phyloP scores from a whole-genome alignment of 306 rosid species.

The Quercus berberidifolia region DNA sequence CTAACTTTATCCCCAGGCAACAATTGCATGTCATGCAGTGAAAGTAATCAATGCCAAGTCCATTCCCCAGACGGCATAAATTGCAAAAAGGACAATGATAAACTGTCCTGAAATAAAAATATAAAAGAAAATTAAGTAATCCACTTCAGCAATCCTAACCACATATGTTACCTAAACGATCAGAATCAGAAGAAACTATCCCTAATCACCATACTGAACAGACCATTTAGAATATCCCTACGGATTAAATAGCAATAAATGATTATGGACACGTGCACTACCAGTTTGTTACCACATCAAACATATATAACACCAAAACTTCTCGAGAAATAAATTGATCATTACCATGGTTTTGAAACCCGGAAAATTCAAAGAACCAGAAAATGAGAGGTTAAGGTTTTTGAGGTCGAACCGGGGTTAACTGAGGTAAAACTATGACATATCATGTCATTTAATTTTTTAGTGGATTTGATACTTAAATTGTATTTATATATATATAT shows the following conservation, averaged over 20 bases:
- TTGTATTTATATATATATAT: too few species aligned
- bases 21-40: conserved; percentile 83
- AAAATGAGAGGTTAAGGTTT: too few species aligned
- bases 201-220: background rate
- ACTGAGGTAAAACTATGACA: too few species aligned
- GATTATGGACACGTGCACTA: background rate
- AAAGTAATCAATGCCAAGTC: conserved; percentile 66
- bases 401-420: too few species aligned
- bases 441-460: too few species aligned
- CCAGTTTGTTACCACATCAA: background rate
- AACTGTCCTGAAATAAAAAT: conserved; percentile 41
- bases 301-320: background rate
- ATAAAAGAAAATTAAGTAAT: background rate
- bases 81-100: conserved; percentile 82
- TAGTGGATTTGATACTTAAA: too few species aligned
- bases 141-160: background rate
- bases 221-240: background rate
- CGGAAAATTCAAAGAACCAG: too few species aligned
- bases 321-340: background rate
- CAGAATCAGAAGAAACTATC: background rate
- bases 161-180: background rate
- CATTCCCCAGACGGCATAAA: conserved; percentile 67
- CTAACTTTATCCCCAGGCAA: conserved; percentile 61
- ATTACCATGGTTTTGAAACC: too few species aligned
- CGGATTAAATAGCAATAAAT: background rate